Base-by-base conservation (phyloP, 495 filamentous ascomycete genomes). In the Podospora pseudocomata region DNA sequence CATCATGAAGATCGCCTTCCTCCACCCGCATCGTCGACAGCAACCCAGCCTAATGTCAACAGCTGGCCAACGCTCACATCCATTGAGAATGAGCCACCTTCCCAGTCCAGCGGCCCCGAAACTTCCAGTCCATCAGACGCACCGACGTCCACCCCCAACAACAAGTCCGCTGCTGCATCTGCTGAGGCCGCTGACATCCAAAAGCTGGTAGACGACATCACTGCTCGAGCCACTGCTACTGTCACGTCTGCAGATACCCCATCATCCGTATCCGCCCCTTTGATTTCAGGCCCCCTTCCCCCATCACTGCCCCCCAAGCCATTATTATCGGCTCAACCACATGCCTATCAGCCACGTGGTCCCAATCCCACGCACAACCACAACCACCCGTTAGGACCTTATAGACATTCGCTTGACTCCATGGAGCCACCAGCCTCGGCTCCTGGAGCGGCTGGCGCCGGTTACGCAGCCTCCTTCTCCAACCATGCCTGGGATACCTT, bases 401-500 rank as follows among this genome's bases (percentile, higher is more conserved):
- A 49, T 16, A 49, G 39, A 49, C 39, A 13, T 49, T 49, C 39
- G 13, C 13, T 13, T 16, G 39, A 49, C 39, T 11, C 39, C 15
- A 49, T 49, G 39, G 39, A 49, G 39, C 15, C 39, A 16, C 5
- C 15, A 16, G 80, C 83, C 63, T 84, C 85, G 69, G 88, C 87
- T 73, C 75, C 81, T 54, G 80, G 85, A 53, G 20, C 62, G 68
- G 61, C 81, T 54, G 80, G 85, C 56, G 20, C 62, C 68, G 63
- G 69, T 72, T 75, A 67, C 74, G 67, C 67, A 71, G 32, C 68
- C 55, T 71, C 57, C 64, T 62, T 30, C 76, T 23, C 70, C 16
- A 16, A 49, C 27, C 68, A 70, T 75, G 85, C 84, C 60, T 98
- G 92, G 78, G 92, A 97, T 62, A 85, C 88, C 44, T 99, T 97